These are phyloP conservation scores for Tetrapisispora nanseiensis DNA, from an alignment of 805 yeast species.

Conservation along the genomic window DNA sequence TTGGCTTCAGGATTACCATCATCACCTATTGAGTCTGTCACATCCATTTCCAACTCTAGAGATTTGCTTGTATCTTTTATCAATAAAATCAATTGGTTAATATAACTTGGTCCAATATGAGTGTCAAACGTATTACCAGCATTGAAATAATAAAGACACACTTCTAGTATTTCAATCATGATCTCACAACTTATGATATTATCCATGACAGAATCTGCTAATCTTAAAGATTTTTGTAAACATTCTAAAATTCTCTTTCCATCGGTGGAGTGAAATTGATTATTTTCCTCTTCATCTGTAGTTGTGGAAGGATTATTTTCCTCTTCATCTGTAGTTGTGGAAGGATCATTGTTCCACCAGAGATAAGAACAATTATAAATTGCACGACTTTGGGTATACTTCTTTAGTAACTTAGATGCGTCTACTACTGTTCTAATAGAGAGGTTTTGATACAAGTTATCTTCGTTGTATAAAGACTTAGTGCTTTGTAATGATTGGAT, in stretches of 20 bases:
- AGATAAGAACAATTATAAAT: slow-evolving; percentile 73
- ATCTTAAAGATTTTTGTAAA: slow-evolving; percentile 71
- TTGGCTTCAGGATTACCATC: background rate
- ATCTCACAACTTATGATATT: slow-evolving; percentile 49
- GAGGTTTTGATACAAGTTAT: slow-evolving; percentile 48
- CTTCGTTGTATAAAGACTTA: slow-evolving; percentile 35
- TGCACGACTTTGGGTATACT: slow-evolving; percentile 91
- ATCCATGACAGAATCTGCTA: slow-evolving; percentile 91
- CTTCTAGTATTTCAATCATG: slow-evolving; percentile 78
- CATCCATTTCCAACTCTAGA: slow-evolving; percentile 26
- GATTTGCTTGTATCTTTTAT: slow-evolving; percentile 50
- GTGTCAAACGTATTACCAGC: slow-evolving; percentile 5
- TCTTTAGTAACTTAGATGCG: slow-evolving; percentile 80
- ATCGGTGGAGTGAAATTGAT: slow-evolving; percentile 29
- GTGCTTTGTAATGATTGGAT: slow-evolving; percentile 41
- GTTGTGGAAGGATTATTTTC: no score
- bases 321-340: no score
- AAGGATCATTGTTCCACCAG: slow-evolving; percentile 61
- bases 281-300: no score
- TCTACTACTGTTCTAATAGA: slow-evolving; percentile 76
- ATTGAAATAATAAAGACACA: slow-evolving; percentile 70
- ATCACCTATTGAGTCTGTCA: background rate
- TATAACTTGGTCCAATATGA: slow-evolving; percentile 58
- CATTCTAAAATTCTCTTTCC: slow-evolving; percentile 79
- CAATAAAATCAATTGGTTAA: slow-evolving; percentile 79